These are phyloP conservation scores for Tylopilus balloui DNA, from an alignment of 768 basidiomycete genomes.

Conservation along the genomic window DNA sequence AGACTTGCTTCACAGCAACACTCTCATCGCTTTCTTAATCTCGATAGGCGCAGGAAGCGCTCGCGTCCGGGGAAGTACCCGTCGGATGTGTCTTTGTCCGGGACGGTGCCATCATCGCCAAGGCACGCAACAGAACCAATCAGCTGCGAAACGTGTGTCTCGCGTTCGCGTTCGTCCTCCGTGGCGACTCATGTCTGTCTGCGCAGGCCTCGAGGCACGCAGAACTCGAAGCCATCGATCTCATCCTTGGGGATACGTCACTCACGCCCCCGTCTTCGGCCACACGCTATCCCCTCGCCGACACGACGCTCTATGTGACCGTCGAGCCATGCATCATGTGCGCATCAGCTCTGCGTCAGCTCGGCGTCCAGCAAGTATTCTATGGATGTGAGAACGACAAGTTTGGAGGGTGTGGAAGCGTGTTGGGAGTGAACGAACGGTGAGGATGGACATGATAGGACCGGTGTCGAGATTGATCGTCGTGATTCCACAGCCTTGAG, in stretches of 20 bases:
- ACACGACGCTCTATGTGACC: conserved; percentile 91
- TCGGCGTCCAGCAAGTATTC: conserved; percentile 85
- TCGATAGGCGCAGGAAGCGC: conserved; percentile 76
- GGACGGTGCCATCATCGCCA: conserved; percentile 69
- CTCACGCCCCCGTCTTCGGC: conserved; percentile 46
- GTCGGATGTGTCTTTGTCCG: conserved; percentile 96
- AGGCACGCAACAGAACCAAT: conserved; percentile 91
- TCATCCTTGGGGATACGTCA: conserved; percentile 60
- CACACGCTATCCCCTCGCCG: conserved; percentile 59
- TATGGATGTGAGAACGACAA: conserved; percentile 95
- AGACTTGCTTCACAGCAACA: conserved; percentile 6
- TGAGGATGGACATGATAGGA: conserved; percentile 32
- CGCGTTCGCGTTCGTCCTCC: not conserved
- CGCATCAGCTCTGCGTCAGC: conserved; percentile 88
- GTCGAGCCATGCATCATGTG: conserved; percentile 99
- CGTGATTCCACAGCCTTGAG: conserved; percentile 42
- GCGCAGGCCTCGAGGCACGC: conserved; percentile 91
- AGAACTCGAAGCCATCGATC: conserved; percentile 94
- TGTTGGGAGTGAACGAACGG: conserved; percentile 80
- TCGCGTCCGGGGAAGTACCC: conserved; percentile 83
- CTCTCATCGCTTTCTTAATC: conserved; percentile 4
- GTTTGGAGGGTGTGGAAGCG: conserved; percentile 96
- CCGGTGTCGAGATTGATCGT: not conserved
- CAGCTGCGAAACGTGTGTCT: conserved; percentile 79
- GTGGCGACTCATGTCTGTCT: not conserved